A percentile compares a stretch with the other conserved stretches of the same genome.
Evolutionary conservation across 805 yeast species (phyloP).

Genomic region (Ascoidea asiatica): DNA sequence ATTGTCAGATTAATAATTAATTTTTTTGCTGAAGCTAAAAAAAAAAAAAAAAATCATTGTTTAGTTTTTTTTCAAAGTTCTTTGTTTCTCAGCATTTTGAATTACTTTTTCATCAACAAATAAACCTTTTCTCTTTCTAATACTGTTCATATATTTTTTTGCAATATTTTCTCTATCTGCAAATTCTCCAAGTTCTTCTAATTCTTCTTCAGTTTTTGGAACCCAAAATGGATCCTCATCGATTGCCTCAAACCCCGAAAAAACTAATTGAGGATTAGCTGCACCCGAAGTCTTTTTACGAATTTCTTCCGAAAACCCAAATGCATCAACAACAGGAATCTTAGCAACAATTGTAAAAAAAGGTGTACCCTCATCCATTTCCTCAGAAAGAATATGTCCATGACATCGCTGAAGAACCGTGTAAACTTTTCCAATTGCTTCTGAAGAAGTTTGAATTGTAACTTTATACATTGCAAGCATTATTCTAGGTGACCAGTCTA

Average conservation of each 20-base stretch:
- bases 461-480: slow-evolving; percentile 89
- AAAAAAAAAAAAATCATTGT: no score
- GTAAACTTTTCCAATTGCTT: slow-evolving; percentile 89
- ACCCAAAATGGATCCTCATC: slow-evolving; percentile 98
- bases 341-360: slow-evolving; percentile 78
- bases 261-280: slow-evolving; percentile 90
- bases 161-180: slow-evolving; percentile 92
- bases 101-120: slow-evolving; percentile 84
- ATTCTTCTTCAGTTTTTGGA: slow-evolving; percentile 92
- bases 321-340: slow-evolving; percentile 90
- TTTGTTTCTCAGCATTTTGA: slow-evolving; percentile 86
- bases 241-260: slow-evolving; percentile 74
- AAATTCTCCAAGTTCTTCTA: slow-evolving; percentile 83
- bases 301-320: slow-evolving; percentile 92
- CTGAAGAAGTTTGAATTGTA: slow-evolving; percentile 91
- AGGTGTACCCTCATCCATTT: slow-evolving; percentile 97
- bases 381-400: slow-evolving; percentile 80
- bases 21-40: no score
- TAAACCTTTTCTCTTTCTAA: slow-evolving; percentile 80
- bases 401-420: slow-evolving; percentile 84
- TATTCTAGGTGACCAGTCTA: slow-evolving; percentile 79
- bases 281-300: slow-evolving; percentile 92
- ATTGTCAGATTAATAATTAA: no score
- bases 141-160: slow-evolving; percentile 66
- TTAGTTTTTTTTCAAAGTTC: slow-evolving; percentile 81